phyloP scores from a whole-genome alignment of 371 early-diverging fungal species.

The Paraphysoderma sedebokerense region DNA sequence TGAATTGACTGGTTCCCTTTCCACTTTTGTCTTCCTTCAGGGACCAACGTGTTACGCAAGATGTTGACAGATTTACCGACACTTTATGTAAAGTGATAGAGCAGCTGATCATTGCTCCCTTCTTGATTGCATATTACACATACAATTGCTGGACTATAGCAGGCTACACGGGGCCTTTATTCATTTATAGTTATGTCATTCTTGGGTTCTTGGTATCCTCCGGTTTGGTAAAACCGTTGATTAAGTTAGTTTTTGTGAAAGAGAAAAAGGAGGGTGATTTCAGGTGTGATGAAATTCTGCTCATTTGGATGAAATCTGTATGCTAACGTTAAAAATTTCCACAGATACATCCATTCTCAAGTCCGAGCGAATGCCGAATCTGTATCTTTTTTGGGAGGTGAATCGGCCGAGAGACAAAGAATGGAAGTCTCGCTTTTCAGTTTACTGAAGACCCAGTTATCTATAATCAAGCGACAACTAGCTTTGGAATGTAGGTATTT shows the following conservation, averaged over 20 bases:
- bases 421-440: slow-evolving; percentile 30
- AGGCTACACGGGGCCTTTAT: slow-evolving; percentile 48
- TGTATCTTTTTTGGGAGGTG: slow-evolving; percentile 61
- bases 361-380: slow-evolving; percentile 55
- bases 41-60: slow-evolving; percentile 81
- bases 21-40: slow-evolving; percentile 9
- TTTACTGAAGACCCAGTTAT: slow-evolving; percentile 32
- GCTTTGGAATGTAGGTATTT: slow-evolving; percentile 34
- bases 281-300: slow-evolving; percentile 12
- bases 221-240: slow-evolving; percentile 46
- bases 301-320: neutral
- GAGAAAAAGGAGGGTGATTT: slow-evolving; percentile 70
- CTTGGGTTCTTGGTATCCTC: slow-evolving; percentile 41
- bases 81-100: slow-evolving; percentile 39
- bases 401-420: slow-evolving; percentile 31
- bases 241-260: slow-evolving; percentile 47
- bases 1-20: neutral
- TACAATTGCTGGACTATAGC: slow-evolving; percentile 45
- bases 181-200: slow-evolving; percentile 53
- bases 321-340: neutral
- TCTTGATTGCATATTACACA: slow-evolving; percentile 58
- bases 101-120: slow-evolving; percentile 50
- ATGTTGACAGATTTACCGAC: slow-evolving; percentile 59
- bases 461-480: slow-evolving; percentile 38
- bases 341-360: slow-evolving; percentile 49